A percentile compares a stretch with the other conserved stretches of the same genome.
Conservation (phyloP, 2,329 filamentous ascomycete species). For the Cladosporium sp. region DNA sequence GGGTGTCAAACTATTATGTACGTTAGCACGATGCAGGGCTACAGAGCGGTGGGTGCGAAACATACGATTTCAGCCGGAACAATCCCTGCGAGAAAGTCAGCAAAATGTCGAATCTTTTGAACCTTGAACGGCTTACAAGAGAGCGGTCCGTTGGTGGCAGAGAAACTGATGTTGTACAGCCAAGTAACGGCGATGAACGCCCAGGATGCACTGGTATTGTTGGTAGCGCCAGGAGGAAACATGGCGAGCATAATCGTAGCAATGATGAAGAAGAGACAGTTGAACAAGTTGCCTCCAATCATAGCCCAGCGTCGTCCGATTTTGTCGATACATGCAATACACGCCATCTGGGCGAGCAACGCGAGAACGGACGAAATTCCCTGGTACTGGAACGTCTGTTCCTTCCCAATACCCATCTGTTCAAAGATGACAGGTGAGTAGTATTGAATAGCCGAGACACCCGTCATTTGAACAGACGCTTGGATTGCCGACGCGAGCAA, state of each 20-base stretch:
- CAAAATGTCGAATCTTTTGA: neutral
- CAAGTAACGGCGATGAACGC: constrained; percentile 75
- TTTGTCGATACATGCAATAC: constrained; percentile 65
- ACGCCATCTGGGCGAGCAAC: constrained; percentile 63
- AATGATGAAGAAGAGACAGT: constrained; percentile 69
- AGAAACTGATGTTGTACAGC: constrained; percentile 78
- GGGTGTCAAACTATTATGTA: constrained; percentile 69
- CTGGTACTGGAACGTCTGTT: constrained; percentile 69
- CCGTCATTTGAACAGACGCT: constrained; percentile 72
- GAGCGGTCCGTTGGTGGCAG: constrained; percentile 64
- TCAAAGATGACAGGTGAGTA: constrained; percentile 54
- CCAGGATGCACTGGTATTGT: constrained; percentile 55
- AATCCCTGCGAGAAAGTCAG: constrained; percentile 12
- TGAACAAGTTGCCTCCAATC: constrained; percentile 67
- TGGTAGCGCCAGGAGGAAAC: constrained; percentile 56
- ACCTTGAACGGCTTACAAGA: constrained; percentile 37
- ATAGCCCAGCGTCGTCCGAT: constrained; percentile 69
- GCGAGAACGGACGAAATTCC: constrained; percentile 70
- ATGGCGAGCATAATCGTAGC: constrained; percentile 53
- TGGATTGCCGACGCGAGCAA: constrained; percentile 67
- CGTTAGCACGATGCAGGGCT: constrained; percentile 49
- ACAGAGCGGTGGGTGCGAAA: neutral
- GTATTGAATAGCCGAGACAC: constrained; percentile 71
- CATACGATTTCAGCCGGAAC: constrained; percentile 34
- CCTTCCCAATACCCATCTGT: constrained; percentile 63